Evolutionary conservation across 202 grass and related monocot genomes (phyloP), one percentile per base, ranked within the genome.

Genomic region (Musa balbisiana): DNA sequence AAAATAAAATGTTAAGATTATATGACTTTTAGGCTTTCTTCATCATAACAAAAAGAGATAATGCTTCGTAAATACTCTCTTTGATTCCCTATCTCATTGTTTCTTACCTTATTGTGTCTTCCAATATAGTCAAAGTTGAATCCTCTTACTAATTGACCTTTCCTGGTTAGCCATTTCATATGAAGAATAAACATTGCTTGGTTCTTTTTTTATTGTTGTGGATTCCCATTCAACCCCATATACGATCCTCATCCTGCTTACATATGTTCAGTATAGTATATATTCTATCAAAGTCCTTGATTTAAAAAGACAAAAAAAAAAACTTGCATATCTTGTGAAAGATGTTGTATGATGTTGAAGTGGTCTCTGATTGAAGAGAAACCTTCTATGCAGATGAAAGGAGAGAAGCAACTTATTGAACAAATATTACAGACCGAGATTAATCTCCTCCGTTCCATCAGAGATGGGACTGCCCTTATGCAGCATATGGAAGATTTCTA

Each of bases 401-500:
- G 93, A 64, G 93, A 97, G 81, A 93, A 87, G 49, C 93, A 84
- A 84, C 87, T 97, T 73, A 81, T 97, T 78, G 93, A 89, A 76
- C 90, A 97, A 84, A 83, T 93, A 72, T 77, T 97, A 50, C 86
- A 93, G 76, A 93, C 90, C 0, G 93, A 97, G 80, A 97, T 97
- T 85, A 97, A 93, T 89, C 81, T 97, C 64, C 87, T 97, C 11
- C 84, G 79, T 26, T 89, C 93, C 64, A 87, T 97, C 79, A 86
- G 93, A 80, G 93, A 97, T 83, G 93, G 93, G 67, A 90, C 93
- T 76, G 93, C 93, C n/a, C 90, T 97, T 77, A 97, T 97, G 93
- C 90, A 97, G 82, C 93, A 97, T 78, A 97, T 97, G 93, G 93
- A 97, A 79, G 93, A 93, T 78, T 97, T 97, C 19, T 97, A 97